Conservation (phyloP, 106 monocot genomes). For the Acanthochlamys bracteata region DNA sequence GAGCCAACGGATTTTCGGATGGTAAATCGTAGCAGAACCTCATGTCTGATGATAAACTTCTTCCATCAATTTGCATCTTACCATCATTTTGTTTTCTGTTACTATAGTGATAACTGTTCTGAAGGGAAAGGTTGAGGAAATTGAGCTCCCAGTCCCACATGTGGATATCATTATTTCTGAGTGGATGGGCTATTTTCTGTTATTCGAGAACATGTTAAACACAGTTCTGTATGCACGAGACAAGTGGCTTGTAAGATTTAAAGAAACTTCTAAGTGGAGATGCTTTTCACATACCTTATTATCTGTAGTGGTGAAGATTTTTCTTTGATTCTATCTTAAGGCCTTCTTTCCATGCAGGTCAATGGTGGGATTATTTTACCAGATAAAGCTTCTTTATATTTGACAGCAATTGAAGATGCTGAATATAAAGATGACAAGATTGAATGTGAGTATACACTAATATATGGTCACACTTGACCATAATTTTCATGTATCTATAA, state of each 20-base stretch:
- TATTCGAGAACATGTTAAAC: constrained; percentile 94
- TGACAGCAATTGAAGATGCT: constrained; percentile 94
- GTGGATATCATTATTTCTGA: constrained; percentile 87
- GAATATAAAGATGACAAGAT: constrained; percentile 97
- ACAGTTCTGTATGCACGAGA: constrained; percentile 93
- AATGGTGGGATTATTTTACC: constrained; percentile 74
- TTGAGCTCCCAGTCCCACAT: constrained; percentile 64
- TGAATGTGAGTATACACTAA: constrained; percentile 42
- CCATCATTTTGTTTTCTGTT: constrained; percentile 2
- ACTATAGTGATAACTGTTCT: constrained; percentile 67
- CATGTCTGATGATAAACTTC: background rate
- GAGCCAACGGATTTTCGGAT: constrained; percentile 73
- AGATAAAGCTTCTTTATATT: constrained; percentile 75
- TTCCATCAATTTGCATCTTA: background rate
- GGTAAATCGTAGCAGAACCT: constrained; percentile 41
- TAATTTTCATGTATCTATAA: background rate
- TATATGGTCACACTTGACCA: background rate
- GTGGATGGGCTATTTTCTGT: constrained; percentile 96
- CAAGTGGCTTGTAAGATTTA: constrained; percentile 88
- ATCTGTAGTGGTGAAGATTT: background rate
- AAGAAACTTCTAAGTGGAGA: background rate
- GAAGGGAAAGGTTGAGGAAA: constrained; percentile 90
- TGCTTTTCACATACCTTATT: background rate
- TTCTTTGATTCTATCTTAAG: too few species aligned
- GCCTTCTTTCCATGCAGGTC: constrained; percentile 25